A percentile compares a stretch with the other conserved stretches of the same genome.
phyloP scores from a whole-genome alignment of 148 eudicot species.

The Euryodendron excelsum region DNA sequence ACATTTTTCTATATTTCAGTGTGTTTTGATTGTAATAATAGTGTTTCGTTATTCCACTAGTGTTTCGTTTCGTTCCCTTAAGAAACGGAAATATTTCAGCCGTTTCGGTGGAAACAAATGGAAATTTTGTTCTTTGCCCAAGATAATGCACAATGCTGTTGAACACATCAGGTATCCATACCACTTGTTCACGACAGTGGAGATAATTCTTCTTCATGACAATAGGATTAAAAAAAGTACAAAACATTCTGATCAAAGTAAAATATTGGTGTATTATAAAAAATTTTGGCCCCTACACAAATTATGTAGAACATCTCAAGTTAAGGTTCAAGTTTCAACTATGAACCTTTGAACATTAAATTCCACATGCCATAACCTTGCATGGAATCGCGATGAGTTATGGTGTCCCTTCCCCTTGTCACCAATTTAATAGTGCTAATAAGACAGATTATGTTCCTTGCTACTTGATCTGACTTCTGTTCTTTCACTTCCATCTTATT shows the following conservation, averaged over 20 bases:
- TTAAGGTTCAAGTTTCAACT: neutral
- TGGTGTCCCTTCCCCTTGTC: neutral
- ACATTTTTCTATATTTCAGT: too few relatives aligned
- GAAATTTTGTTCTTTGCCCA: too few relatives aligned
- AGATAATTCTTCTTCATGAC: neutral
- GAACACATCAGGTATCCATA: neutral
- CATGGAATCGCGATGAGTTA: too few relatives aligned
- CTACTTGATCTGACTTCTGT: too few relatives aligned
- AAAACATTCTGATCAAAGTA: neutral
- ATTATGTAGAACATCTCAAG: neutral
- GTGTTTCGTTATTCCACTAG: too few relatives aligned
- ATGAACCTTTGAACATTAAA: neutral
- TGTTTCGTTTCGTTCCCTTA: too few relatives aligned
- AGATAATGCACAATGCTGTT: neutral
- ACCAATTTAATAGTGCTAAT: too few relatives aligned
- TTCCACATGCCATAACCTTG: neutral
- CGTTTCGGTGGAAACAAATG: too few relatives aligned
- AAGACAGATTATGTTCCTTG: too few relatives aligned
- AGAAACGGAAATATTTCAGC: too few relatives aligned
- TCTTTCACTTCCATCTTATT: too few relatives aligned
- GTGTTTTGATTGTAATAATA: too few relatives aligned
- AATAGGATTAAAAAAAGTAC: neutral
- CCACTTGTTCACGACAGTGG: neutral
- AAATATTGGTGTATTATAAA: neutral
- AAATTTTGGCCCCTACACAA: neutral